Percentiles rank a stretch among this genome's conserved stretches.
phyloP scores from a whole-genome alignment of 2,329 filamentous ascomycete species.

The Venturia oleaginea region DNA sequence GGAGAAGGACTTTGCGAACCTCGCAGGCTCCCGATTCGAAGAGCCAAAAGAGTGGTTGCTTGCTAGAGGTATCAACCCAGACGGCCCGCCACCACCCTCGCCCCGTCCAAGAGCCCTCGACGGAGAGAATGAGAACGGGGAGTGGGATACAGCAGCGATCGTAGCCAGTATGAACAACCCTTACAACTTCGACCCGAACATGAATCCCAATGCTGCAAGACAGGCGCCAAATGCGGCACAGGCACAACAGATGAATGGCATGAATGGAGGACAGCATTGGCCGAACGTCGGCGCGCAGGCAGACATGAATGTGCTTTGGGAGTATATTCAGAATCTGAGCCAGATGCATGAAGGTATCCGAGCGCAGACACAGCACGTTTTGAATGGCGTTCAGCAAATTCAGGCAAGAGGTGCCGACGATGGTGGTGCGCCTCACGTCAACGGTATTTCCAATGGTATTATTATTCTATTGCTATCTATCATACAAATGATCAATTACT shows the following conservation, averaged over 20 bases:
- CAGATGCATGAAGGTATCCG: slow-evolving; percentile 32
- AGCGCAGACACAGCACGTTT: slow-evolving; percentile 28
- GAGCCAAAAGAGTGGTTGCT: slow-evolving; percentile 6
- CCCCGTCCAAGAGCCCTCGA: neutral
- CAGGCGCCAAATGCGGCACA: slow-evolving; percentile 11
- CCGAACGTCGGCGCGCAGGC: slow-evolving; percentile 30
- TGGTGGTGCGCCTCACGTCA: slow-evolving; percentile 22
- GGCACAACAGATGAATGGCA: slow-evolving; percentile 12
- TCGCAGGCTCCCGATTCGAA: neutral
- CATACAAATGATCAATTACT: slow-evolving; percentile 9
- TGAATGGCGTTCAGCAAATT: slow-evolving; percentile 29
- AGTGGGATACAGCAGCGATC: neutral
- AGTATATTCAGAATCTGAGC: slow-evolving; percentile 31
- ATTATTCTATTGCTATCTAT: neutral
- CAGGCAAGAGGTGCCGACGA: slow-evolving; percentile 29
- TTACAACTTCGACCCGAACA: slow-evolving; percentile 4
- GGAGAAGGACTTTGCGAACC: neutral
- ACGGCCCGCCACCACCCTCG: neutral
- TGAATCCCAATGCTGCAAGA: slow-evolving; percentile 1
- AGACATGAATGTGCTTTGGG: slow-evolving; percentile 35
- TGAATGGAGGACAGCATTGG: slow-evolving; percentile 11
- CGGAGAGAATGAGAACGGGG: slow-evolving; percentile 4
- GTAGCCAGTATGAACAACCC: slow-evolving; percentile 10
- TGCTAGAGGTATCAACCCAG: neutral
- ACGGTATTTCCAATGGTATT: slow-evolving; percentile 22